phyloP scores from a whole-genome alignment of 805 yeast species.

The Barnettozyma sp. region DNA sequence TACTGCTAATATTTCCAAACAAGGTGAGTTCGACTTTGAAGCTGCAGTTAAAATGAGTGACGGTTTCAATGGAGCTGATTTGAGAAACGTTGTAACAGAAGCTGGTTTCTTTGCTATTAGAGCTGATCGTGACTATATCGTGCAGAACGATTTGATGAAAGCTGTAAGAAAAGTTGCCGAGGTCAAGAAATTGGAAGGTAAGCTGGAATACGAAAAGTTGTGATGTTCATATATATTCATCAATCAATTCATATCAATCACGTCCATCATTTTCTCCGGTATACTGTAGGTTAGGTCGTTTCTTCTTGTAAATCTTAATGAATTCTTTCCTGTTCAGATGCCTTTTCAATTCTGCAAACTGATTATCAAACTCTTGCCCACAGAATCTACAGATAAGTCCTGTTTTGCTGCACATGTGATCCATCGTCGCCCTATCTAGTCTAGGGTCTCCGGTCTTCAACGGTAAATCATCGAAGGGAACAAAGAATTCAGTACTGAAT shows the following conservation, averaged over 20 bases:
- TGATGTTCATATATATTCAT: constrained; percentile 27
- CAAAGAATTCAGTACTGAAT: constrained; percentile 60
- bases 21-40: constrained; percentile 95
- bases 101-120: constrained; percentile 98
- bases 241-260: constrained; percentile 1
- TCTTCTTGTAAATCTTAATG: constrained; percentile 5
- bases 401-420: constrained; percentile 23
- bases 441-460: constrained; percentile 35
- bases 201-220: constrained; percentile 89
- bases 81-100: constrained; percentile 94
- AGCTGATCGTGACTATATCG: constrained; percentile 91
- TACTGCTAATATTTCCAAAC: constrained; percentile 73
- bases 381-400: constrained; percentile 40
- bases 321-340: constrained; percentile 35
- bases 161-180: constrained; percentile 98
- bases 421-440: constrained; percentile 37
- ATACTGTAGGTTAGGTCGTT: neutral
- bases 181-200: constrained; percentile 94
- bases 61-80: constrained; percentile 98
- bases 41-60: constrained; percentile 98
- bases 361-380: constrained; percentile 33
- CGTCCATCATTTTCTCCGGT: constrained; percentile 1
- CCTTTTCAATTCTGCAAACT: constrained; percentile 36
- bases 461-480: constrained; percentile 45
- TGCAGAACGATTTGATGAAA: constrained; percentile 92